phyloP scores from a whole-genome alignment of 2,329 filamentous ascomycete genomes.

The Microdochium nivale region DNA sequence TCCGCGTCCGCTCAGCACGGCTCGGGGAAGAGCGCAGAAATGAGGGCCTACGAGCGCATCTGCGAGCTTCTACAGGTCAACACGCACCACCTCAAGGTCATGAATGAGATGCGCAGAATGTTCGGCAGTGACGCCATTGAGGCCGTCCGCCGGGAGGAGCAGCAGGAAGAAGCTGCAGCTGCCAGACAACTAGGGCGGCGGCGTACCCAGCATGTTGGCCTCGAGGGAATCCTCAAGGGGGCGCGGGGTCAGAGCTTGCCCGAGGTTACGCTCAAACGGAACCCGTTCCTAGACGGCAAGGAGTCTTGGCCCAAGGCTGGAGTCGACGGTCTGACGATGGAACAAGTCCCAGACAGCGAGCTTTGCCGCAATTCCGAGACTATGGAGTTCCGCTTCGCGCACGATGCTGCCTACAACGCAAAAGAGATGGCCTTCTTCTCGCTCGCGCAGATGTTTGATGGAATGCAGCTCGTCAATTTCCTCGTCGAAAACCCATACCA shows the following conservation, averaged over 20 bases:
- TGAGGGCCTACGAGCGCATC: conserved; percentile 20
- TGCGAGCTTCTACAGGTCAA: conserved; percentile 40
- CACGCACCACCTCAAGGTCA: conserved; percentile 68
- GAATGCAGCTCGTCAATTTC: conserved; percentile 70
- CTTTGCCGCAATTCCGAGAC: conserved; percentile 34
- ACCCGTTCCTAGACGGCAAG: conserved; percentile 78
- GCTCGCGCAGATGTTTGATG: conserved; percentile 76
- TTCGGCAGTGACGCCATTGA: conserved; percentile 51
- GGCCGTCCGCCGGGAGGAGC: conserved; percentile 40
- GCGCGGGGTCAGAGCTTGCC: conserved; percentile 56
- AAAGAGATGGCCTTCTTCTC: conserved; percentile 69
- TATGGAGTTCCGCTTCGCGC: conserved; percentile 68
- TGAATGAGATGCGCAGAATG: conserved; percentile 76
- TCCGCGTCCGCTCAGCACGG: conserved; percentile 4
- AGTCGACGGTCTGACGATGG: conserved; percentile 79
- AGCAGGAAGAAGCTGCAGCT: conserved; percentile 28
- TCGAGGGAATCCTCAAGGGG: conserved; percentile 45
- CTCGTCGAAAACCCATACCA: conserved; percentile 77
- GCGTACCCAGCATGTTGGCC: conserved; percentile 40
- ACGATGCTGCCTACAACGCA: conserved; percentile 64
- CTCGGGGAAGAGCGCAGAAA: conserved; percentile 3
- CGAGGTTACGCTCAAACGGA: conserved; percentile 64
- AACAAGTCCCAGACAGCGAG: conserved; percentile 32
- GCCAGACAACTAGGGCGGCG: conserved; percentile 24
- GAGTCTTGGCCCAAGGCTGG: conserved; percentile 78